Base-by-base conservation (phyloP, 305 asterid species). In the Rubia tinctorum region DNA sequence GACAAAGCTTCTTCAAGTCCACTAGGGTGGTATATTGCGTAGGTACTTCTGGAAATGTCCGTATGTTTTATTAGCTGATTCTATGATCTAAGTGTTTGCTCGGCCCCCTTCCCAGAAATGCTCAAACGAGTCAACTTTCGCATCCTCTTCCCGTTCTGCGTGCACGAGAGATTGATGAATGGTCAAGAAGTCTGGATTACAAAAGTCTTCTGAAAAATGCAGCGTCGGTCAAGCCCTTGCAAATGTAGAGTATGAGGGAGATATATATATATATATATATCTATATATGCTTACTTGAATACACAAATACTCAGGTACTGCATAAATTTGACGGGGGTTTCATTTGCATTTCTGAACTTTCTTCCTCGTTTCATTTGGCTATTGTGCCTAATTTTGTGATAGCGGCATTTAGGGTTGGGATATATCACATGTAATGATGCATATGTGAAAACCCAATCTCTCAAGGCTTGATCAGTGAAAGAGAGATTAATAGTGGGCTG, bases 101-200 rank as follows among this genome's bases (percentile, higher is more conserved):
- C 71, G 78, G 73, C 80, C 55, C 45, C 6, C 75, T 59, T 66
- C 56, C 71, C 82, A 93, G 97, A 83, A 94, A 94, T 83, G 97
- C 98, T 83, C 98, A 94, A 84, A 92, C 92, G 15, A 89, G 95
- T 79, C 97, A 94, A 82, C 96, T 94, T 79, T 94, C 98, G 12
- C 98, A 91, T 74, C 98, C 97, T 78, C 97, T 94, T 73, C 97
- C 95, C 6, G 97, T 93, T 81, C 80, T 93, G 69, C 96, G 96
- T 72, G 98, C 98, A 15, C 89, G 93, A 7, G 98, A 91, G 90
- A 91, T 91, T 73, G 98, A 93, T 85, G 96, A 88, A 80, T 93
- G 98, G 97, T 91, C 98, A 77, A 88, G 91, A 85, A 90, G 97
- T 76, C 75, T 59, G 77, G 97, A 91, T 79, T 93, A 87, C 82